phyloP scores from a whole-genome alignment of 2,329 filamentous ascomycete species.

The Ambrosiella cleistominuta region DNA sequence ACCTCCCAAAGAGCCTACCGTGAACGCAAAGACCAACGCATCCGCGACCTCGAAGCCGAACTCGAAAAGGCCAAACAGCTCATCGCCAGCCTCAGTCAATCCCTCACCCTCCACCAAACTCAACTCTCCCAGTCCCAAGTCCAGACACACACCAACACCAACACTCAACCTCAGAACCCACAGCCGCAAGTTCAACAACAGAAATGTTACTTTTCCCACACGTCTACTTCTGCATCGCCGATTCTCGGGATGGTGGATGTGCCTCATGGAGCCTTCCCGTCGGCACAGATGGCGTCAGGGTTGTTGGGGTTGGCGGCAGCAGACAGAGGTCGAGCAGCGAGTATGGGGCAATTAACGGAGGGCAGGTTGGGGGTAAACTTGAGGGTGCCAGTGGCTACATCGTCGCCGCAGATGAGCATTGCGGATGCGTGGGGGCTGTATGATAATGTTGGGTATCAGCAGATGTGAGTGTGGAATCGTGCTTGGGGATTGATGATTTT shows the following conservation, averaged over 20 bases:
- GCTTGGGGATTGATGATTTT: too few species aligned
- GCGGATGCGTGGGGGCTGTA: neutral
- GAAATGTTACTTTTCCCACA: too few species aligned
- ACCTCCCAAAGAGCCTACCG: slow-evolving; percentile 20
- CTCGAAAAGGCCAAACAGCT: slow-evolving; percentile 15
- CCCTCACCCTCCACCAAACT: neutral
- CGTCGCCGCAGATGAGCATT: neutral
- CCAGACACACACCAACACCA: neutral
- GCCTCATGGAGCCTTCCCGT: too few species aligned
- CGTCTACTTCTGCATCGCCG: too few species aligned
- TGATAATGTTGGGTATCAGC: neutral
- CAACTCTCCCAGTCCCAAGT: neutral
- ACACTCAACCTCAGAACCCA: neutral
- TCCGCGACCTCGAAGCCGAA: slow-evolving; percentile 13
- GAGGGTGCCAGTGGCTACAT: neutral
- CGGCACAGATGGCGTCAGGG: too few species aligned
- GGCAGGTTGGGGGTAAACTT: neutral
- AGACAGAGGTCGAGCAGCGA: neutral
- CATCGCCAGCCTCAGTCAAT: neutral
- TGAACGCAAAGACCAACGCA: slow-evolving; percentile 18
- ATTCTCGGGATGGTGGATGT: too few species aligned
- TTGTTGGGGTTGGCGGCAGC: too few species aligned
- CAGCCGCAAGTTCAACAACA: too few species aligned
- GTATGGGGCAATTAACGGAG: neutral
- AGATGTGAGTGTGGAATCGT: neutral